phyloP scores from a whole-genome alignment of 2,329 filamentous ascomycete genomes.

The Fusarium acutatum region DNA sequence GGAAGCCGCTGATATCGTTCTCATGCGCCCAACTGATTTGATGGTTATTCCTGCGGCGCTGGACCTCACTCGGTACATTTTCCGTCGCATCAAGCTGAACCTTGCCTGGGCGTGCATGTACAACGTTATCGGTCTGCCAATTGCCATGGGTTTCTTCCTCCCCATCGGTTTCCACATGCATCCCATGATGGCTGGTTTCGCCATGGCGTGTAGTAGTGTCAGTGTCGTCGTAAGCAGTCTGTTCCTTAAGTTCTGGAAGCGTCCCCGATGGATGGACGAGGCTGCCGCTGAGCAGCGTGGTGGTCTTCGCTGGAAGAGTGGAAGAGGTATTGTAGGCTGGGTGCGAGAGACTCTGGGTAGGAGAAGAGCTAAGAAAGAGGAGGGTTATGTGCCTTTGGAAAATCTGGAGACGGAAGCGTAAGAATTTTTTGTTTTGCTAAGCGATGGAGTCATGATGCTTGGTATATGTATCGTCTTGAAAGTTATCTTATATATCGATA shows the following conservation, averaged over 20 bases:
- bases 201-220: constrained; percentile 91
- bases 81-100: constrained; percentile 92
- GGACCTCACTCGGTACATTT: constrained; percentile 83
- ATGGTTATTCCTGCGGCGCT: constrained; percentile 92
- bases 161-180: constrained; percentile 89
- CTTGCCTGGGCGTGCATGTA: constrained; percentile 92
- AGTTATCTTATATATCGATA: neutral
- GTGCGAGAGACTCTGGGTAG: constrained; percentile 51
- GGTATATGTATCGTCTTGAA: constrained; percentile 4
- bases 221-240: constrained; percentile 88
- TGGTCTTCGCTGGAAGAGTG: constrained; percentile 52
- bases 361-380: constrained; percentile 54
- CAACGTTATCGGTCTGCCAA: constrained; percentile 89
- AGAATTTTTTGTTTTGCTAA: constrained; percentile 7
- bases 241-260: constrained; percentile 84
- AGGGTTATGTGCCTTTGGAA: constrained; percentile 68
- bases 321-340: constrained; percentile 54
- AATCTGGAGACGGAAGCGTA: constrained; percentile 54
- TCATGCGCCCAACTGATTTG: constrained; percentile 92
- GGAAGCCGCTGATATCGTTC: constrained; percentile 94
- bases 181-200: constrained; percentile 92
- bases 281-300: constrained; percentile 68
- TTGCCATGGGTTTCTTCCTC: constrained; percentile 96
- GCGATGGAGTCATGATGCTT: constrained; percentile 13
- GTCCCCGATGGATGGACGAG: constrained; percentile 87